Conservation (phyloP, 2,329 filamentous ascomycete genomes). For the Trichoderma citrinoviride region DNA sequence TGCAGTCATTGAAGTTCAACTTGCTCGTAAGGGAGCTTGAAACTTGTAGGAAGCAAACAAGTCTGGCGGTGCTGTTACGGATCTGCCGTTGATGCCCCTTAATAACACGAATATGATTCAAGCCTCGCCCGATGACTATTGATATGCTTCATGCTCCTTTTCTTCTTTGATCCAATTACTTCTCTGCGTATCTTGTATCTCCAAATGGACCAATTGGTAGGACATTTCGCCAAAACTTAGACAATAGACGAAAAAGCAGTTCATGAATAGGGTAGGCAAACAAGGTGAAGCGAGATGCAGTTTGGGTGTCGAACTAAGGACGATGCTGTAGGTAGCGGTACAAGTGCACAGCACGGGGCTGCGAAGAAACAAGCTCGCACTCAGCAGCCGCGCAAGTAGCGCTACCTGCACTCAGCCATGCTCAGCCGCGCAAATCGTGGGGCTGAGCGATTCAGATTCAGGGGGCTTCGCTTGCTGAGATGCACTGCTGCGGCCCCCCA, state of each 20-base stretch:
- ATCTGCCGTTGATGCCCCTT: too few relatives aligned
- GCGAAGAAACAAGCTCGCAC: background rate
- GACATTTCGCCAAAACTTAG: too few relatives aligned
- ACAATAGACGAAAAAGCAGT: too few relatives aligned
- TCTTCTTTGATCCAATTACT: too few relatives aligned
- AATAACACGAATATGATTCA: too few relatives aligned
- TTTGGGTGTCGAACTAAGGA: too few relatives aligned
- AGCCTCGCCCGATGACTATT: too few relatives aligned
- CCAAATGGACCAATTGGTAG: too few relatives aligned
- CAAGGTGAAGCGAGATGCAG: background rate
- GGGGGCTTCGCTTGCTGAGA: slow-evolving; percentile 15
- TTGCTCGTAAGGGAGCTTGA: background rate
- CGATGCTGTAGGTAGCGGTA: background rate
- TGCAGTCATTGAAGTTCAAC: background rate
- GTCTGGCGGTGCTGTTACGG: too few relatives aligned
- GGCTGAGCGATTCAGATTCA: slow-evolving; percentile 22
- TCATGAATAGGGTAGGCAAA: background rate
- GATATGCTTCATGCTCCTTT: too few relatives aligned
- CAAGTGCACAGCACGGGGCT: background rate
- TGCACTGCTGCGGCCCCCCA: background rate
- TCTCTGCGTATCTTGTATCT: too few relatives aligned
- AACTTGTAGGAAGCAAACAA: too few relatives aligned
- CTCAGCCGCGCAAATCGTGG: slow-evolving; percentile 5
- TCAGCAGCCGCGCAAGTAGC: background rate
- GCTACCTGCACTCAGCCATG: background rate